Conservation (phyloP, 257 asterid species). For the Cynanchum wilfordii region DNA sequence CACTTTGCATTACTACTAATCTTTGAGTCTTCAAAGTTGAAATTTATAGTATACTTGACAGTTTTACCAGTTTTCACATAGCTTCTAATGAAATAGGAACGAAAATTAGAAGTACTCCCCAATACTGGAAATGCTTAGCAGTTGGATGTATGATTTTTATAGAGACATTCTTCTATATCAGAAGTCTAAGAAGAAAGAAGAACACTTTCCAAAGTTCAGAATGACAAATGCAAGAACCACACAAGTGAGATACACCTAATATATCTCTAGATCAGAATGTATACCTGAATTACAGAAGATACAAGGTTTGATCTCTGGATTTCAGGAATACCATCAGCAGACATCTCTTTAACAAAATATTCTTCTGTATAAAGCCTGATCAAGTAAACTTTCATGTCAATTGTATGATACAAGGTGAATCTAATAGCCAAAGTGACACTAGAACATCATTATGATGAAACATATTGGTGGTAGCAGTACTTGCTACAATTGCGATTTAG, state of each 20-base stretch:
- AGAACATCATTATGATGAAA: neutral
- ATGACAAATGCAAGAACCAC: neutral
- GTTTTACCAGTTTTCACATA: neutral
- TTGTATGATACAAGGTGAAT: neutral
- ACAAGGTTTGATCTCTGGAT: slow-evolving; percentile 95
- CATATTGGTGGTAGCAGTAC: neutral
- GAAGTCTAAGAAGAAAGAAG: neutral
- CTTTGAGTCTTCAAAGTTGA: neutral
- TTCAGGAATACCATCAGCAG: slow-evolving; percentile 82
- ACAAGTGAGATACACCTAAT: neutral
- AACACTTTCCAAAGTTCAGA: neutral
- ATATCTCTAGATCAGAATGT: neutral
- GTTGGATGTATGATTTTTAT: neutral
- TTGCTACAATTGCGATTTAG: neutral
- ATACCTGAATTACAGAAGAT: slow-evolving; percentile 87
- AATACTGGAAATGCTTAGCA: neutral
- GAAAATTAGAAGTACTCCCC: neutral
- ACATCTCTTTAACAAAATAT: slow-evolving; percentile 72
- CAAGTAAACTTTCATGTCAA: neutral
- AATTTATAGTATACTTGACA: neutral
- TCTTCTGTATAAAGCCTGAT: slow-evolving; percentile 92
- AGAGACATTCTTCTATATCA: neutral
- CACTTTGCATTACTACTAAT: neutral
- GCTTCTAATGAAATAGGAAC: neutral
- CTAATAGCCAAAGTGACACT: neutral